These are phyloP conservation scores for Phytopythium cucurbitacearum DNA, from an alignment of 352 stramenopile genomes.

Conservation along the genomic window DNA sequence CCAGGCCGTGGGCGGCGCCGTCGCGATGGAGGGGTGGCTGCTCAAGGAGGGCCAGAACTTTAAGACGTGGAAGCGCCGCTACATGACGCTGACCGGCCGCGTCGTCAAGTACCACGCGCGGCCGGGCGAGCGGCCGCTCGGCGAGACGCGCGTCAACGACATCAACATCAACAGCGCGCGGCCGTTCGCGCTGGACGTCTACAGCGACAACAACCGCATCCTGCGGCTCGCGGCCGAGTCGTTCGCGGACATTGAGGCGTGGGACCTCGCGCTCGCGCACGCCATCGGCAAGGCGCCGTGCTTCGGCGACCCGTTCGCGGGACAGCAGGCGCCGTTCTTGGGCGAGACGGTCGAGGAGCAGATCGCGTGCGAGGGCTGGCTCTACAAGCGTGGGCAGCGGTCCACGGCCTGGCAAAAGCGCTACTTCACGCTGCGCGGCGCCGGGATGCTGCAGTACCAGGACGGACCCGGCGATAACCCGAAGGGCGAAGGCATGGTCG, in stretches of 20 bases:
- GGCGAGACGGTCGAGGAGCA: constrained; percentile 47
- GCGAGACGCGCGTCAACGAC: constrained; percentile 59
- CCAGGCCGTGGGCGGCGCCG: constrained; percentile 2
- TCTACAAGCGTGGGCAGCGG: constrained; percentile 61
- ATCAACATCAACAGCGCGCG: constrained; percentile 64
- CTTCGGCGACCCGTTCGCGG: constrained; percentile 59
- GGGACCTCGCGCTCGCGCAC: constrained; percentile 54
- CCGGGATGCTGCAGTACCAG: constrained; percentile 49
- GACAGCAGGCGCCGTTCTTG: constrained; percentile 57
- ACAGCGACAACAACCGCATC: constrained; percentile 81
- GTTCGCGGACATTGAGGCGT: constrained; percentile 72
- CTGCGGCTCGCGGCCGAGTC: constrained; percentile 57
- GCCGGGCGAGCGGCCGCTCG: constrained; percentile 46
- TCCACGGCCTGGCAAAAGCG: constrained; percentile 62
- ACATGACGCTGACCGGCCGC: constrained; percentile 61
- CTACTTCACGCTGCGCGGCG: constrained; percentile 70
- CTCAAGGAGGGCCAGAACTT: constrained; percentile 85
- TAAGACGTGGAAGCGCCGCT: constrained; percentile 85
- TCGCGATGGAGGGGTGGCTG: constrained; percentile 71
- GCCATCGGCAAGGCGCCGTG: constrained; percentile 47
- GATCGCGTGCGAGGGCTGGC: constrained; percentile 63
- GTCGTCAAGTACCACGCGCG: constrained; percentile 68
- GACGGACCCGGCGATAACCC: constrained; percentile 56
- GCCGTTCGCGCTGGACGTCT: constrained; percentile 73
- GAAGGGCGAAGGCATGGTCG: constrained; percentile 53